Evolutionary conservation across 495 filamentous ascomycete species (phyloP), one percentile per base, ranked within the genome.

Genomic region (Neurospora sublineolata): DNA sequence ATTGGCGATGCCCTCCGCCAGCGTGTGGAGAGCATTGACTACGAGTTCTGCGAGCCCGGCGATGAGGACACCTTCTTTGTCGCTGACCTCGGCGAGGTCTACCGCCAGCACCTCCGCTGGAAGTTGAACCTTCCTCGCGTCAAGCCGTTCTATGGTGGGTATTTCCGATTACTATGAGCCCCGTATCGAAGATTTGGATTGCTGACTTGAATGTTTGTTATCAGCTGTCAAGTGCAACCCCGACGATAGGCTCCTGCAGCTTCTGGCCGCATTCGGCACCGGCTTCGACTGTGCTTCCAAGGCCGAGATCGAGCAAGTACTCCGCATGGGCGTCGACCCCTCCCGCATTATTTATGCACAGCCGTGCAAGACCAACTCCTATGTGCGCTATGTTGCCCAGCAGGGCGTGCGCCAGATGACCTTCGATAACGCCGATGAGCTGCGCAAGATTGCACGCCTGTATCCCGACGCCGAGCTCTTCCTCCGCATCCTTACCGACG

Each of bases 241-340:
- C 12, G 95, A 98, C 81, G 88, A 90, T 3, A 91, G 92, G 81
- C 89, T 99, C 64, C 83, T 99, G 72, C 89, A 91, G 76, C 90
- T 98, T 69, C 89, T 99, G 77, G 89, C 93, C 73, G 87, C 87
- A 71, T 86, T 97, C 68, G 95, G 94, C 74, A 94, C 93, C 72
- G 95, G 96, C 72, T 99, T 99, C 81, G 95, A 99, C 82, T 99
- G 95, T 81, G 95, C 95, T 70, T 98, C 96, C 79, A 97, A 97
- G 87, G 84, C 88, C 69, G 95, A 99, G 84, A 97, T 99, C 75
- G 93, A 98, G 77, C 87, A 93, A 77, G 91, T 97, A 74, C 86
- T 97, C 60, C 86, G 86, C 74, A 87, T 94, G 73, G 94, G 93
- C 72, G 87, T 97, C 72, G 92, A 94, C 78, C 93, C 96, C 4